Evolutionary conservation across 225 moss, liverwort and hornwort species (phyloP).

Genomic region (Antitrichia curtipendula): DNA sequence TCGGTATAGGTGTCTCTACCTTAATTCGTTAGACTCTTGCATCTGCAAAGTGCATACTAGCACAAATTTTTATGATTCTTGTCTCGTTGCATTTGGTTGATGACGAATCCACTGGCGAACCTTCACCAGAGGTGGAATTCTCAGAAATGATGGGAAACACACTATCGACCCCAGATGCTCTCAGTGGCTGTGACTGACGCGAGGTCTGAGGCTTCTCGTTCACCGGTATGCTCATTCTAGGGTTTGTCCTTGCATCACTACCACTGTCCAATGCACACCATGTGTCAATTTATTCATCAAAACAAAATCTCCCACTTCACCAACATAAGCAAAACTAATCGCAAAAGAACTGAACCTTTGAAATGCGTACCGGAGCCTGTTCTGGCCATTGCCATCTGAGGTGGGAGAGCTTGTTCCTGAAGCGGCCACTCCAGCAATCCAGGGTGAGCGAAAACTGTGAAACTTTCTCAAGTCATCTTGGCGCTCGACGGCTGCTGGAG

Average conservation of each 20-base stretch:
- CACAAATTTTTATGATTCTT: too few species aligned
- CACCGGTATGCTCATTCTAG: background rate
- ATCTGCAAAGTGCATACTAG: too few species aligned
- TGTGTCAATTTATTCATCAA: background rate
- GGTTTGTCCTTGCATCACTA: background rate
- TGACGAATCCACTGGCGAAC: background rate
- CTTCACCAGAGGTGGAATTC: background rate
- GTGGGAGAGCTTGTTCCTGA: too few species aligned
- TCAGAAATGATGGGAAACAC: background rate
- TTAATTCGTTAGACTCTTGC: too few species aligned
- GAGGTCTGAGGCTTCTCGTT: background rate
- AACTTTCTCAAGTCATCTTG: background rate
- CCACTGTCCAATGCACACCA: background rate
- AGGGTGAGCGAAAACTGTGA: background rate
- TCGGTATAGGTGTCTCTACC: too few species aligned
- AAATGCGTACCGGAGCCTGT: background rate
- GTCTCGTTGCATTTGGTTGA: too few species aligned
- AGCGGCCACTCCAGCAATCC: too few species aligned
- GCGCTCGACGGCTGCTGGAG: background rate
- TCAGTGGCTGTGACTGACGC: background rate
- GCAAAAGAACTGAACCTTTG: background rate
- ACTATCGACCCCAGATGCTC: background rate
- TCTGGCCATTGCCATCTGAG: background rate
- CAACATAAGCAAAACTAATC: background rate
- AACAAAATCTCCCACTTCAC: background rate